Conservation (phyloP, 441 rosid genomes). For the Macaranga tanarius region DNA sequence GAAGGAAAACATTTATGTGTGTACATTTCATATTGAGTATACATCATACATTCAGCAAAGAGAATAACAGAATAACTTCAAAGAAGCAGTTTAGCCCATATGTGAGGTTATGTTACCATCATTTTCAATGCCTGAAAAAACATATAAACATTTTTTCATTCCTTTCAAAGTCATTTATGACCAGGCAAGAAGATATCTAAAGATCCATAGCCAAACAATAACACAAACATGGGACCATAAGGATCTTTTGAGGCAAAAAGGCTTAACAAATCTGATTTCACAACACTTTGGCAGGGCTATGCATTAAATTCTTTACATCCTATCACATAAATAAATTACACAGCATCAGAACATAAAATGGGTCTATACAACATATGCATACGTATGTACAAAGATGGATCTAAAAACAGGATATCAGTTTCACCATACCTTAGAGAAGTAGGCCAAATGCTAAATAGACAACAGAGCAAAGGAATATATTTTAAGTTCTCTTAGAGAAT, state of each 20-base stretch:
- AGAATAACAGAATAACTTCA: not conserved
- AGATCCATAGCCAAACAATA: not conserved
- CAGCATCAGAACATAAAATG: not conserved
- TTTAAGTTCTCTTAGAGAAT: not conserved
- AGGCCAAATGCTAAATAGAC: not conserved
- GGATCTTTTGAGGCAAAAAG: too few species aligned
- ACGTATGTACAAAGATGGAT: not conserved
- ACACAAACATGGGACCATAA: not conserved
- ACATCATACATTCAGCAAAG: not conserved
- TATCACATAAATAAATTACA: not conserved
- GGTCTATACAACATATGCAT: not conserved
- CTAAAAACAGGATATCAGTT: not conserved
- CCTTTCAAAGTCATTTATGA: not conserved
- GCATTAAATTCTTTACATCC: not conserved
- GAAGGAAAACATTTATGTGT: slow-evolving; percentile 39
- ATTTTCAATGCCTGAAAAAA: not conserved
- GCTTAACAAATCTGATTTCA: too few species aligned
- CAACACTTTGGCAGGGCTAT: too few species aligned
- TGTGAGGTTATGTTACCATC: not conserved
- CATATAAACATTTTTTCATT: not conserved
- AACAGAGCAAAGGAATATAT: not conserved
- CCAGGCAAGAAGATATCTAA: not conserved
- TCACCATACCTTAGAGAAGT: not conserved
- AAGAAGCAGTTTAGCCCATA: not conserved
- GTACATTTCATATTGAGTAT: not conserved